phyloP scores from a whole-genome alignment of 106 monocot genomes.

The Dendrobium catenatum region DNA sequence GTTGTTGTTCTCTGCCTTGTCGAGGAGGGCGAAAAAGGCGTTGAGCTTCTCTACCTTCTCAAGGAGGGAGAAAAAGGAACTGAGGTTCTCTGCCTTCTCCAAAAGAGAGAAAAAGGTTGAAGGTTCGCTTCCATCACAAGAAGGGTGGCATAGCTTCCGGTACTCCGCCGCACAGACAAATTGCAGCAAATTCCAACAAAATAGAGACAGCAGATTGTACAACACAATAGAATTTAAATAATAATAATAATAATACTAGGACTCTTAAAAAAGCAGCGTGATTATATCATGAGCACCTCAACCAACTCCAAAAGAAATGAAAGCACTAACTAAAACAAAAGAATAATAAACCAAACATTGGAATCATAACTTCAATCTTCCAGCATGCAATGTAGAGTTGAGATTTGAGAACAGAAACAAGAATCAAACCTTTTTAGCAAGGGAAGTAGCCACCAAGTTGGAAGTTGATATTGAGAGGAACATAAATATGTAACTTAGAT shows the following conservation, averaged over 20 bases:
- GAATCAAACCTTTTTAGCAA: constrained; percentile 49
- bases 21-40: too few relatives aligned
- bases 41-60: too few relatives aligned
- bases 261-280: background rate
- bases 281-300: background rate
- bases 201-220: background rate
- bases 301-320: background rate
- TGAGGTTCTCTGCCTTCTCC: too few relatives aligned
- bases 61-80: too few relatives aligned
- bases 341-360: background rate
- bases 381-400: background rate
- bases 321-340: background rate
- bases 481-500: constrained; percentile 85
- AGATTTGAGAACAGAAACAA: background rate
- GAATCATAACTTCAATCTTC: background rate
- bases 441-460: constrained; percentile 91
- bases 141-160: too few relatives aligned
- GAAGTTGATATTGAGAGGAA: constrained; percentile 94
- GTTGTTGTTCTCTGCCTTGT: too few relatives aligned
- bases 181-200: background rate
- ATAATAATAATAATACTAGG: background rate
- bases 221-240: background rate
- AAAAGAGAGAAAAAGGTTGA: too few relatives aligned
- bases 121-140: too few relatives aligned
- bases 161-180: background rate